phyloP scores from a whole-genome alignment of 768 basidiomycete species.

The Tricholoma matsutake region DNA sequence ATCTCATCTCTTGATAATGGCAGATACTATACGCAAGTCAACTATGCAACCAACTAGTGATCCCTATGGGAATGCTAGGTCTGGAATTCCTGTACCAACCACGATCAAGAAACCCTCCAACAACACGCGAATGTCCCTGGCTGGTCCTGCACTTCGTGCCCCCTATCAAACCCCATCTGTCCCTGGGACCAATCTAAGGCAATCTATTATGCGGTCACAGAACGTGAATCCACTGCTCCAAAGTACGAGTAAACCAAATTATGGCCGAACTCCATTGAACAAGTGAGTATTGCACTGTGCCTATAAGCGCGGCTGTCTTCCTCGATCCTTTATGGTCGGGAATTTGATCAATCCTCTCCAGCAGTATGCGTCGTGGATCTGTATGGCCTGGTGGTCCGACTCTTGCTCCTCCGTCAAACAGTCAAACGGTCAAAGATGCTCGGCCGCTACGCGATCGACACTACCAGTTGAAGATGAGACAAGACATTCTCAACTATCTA shows the following conservation, averaged over 20 bases:
- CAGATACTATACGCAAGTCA: slow-evolving; percentile 52
- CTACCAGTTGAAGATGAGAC: slow-evolving; percentile 72
- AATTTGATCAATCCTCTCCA: slow-evolving; percentile 16
- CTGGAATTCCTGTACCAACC: slow-evolving; percentile 72
- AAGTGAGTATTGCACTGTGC: slow-evolving; percentile 41
- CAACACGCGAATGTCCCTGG: slow-evolving; percentile 65
- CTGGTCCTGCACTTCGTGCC: slow-evolving; percentile 68
- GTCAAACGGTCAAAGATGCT: slow-evolving; percentile 64
- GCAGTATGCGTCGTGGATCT: slow-evolving; percentile 75
- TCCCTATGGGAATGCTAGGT: slow-evolving; percentile 47
- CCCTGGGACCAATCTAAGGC: slow-evolving; percentile 54
- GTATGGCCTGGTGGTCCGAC: slow-evolving; percentile 58
- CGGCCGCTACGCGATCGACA: slow-evolving; percentile 75
- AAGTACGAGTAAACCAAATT: slow-evolving; percentile 63
- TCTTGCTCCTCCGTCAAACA: slow-evolving; percentile 46
- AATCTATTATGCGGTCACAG: slow-evolving; percentile 68
- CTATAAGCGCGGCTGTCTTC: slow-evolving; percentile 1
- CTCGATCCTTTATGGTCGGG: background rate
- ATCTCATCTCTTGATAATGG: slow-evolving; percentile 6
- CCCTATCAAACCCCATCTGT: slow-evolving; percentile 40
- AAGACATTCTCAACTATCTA: slow-evolving; percentile 74
- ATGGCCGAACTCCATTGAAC: slow-evolving; percentile 73
- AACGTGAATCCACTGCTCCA: slow-evolving; percentile 64
- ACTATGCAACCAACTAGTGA: slow-evolving; percentile 55
- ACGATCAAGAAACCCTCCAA: slow-evolving; percentile 66